phyloP scores from a whole-genome alignment of 2,329 filamentous ascomycete genomes.

The Canariomyces notabilis region DNA sequence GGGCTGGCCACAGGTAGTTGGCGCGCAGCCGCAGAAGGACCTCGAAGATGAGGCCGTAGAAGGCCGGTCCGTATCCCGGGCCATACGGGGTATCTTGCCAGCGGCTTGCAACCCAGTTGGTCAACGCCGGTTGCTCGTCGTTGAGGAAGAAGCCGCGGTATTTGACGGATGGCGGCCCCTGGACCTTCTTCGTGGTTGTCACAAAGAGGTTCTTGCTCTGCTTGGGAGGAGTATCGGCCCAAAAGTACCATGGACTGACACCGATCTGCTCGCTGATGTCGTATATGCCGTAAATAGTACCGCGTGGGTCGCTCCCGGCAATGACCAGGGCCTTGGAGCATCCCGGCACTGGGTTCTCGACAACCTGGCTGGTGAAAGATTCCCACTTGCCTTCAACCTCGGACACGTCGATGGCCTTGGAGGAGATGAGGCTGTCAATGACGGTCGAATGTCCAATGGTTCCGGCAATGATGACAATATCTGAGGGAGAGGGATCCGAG shows the following conservation, averaged over 20 bases:
- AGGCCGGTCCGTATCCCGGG: constrained; percentile 51
- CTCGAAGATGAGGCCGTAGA: constrained; percentile 67
- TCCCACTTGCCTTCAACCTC: constrained; percentile 63
- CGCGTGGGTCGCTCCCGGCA: constrained; percentile 59
- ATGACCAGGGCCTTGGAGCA: constrained; percentile 59
- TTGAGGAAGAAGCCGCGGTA: constrained; percentile 68
- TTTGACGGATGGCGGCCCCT: constrained; percentile 57
- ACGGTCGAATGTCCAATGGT: constrained; percentile 61
- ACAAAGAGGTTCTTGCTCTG: constrained; percentile 51
- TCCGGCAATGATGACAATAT: constrained; percentile 60
- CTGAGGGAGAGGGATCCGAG: constrained; percentile 36
- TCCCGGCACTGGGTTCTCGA: constrained; percentile 53
- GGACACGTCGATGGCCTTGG: constrained; percentile 53
- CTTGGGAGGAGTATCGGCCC: constrained; percentile 56
- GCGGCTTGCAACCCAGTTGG: constrained; percentile 54
- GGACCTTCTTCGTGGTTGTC: constrained; percentile 47
- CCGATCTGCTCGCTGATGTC: constrained; percentile 69
- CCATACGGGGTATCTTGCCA: constrained; percentile 41
- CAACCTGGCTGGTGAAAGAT: constrained; percentile 56
- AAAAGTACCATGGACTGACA: constrained; percentile 66
- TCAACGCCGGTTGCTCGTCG: constrained; percentile 63
- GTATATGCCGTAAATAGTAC: constrained; percentile 66
- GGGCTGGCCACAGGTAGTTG: constrained; percentile 67
- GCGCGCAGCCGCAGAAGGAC: constrained; percentile 63
- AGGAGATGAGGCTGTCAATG: constrained; percentile 53